Base-by-base conservation (phyloP, 2,329 filamentous ascomycete species). In the Cladosporium sp. region DNA sequence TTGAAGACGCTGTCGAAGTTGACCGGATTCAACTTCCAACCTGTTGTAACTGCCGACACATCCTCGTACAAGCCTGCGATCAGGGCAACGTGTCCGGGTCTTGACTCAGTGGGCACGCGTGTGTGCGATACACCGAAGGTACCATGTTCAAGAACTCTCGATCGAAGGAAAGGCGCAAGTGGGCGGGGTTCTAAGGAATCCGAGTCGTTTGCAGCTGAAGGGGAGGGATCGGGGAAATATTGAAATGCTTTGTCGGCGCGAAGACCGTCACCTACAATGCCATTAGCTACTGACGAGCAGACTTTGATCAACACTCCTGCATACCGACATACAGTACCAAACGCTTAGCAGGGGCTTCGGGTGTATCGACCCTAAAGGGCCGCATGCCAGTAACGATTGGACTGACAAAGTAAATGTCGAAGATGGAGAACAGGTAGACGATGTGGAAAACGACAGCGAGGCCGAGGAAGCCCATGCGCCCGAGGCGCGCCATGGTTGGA, bases 1-100 rank as follows among this genome's bases (percentile, higher is more conserved):
- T 99, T 99, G 83, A 99, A 99, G 11, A 99, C 92, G 69, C 93
- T 97, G 77, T 99, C 94, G 70, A 99, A 99, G 71, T 97, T 89
- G 70, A 99, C 94, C 0, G 94, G 94, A 72, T 99, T 99, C 66
- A 97, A 78, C 76, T 99, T 97, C 94, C 94, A 99, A 15, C 94
- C 94, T 1, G 95, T 99, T 30, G 89, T 96, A 19, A 99, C 94
- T 2, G 94, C 89, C 36, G 94, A 97, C 1, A 99, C 94, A 79
- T 99, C 94, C 75, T 99, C 94, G 72, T 99, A 99, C 38, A 99
- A 78, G 4, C 94, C 94, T 6, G 94, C 94, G 68, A 99, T 99
- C 57, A 99, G 83, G 37, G 94, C 95, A 59, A 99, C 94, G 79
- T 99, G 94, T 15, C 94, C 94, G 0, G 94, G 94, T 19, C 94